Base-by-base conservation (phyloP, 2,329 filamentous ascomycete genomes). In the Neurospora sp. region DNA sequence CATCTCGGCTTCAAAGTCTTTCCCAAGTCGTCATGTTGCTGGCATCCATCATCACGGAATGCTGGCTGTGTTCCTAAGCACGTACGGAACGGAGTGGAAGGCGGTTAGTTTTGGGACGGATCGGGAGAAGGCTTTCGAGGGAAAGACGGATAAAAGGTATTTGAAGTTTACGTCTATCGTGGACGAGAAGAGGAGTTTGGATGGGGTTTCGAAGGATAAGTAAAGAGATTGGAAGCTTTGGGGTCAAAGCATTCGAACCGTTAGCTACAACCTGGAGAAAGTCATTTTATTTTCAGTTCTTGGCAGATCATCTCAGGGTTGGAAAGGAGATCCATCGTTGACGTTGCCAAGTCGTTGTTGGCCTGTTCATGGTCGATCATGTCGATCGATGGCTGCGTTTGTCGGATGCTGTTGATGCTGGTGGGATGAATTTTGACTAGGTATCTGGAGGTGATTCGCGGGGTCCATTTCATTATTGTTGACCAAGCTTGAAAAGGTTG, bases 71-170 rank as follows among this genome's bases (percentile, higher is more conserved):
- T 17, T 33, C 12, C 12, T 57, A 15, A 62, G 52, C 52, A 62
- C 23, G 17, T 10, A 15, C 23, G 6, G 23, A 62, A 28, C 3
- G 33, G 69, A 67, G 3, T 79, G 77, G 76, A 71, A 75, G 46
- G 70, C 74, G n/a, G 69, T 78, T 4, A 68, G 66, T 28, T 70
- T 67, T 38, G 66, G 67, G n/a, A 72, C 71, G 8, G 72, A 72
- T 66, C 38, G 66, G 52, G 71, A 73, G 11, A 69, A 65, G 57
- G 65, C n/a, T 2, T 52, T 52, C n/a, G 43, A 52, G 6, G 43
- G 43, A 4, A 52, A 52, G n/a, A 52, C 43, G n/a, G 43, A 52
- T 52, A 23, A 23, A 19, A 57, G 46, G 12, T 33, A 33, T 6
- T 57, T 57, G 12, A 33, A 57, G 23, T 33, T 33, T 33, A 62